These are phyloP conservation scores for Fusarium sp. DNA, from an alignment of 2,329 filamentous ascomycete species.

Conservation along the genomic window DNA sequence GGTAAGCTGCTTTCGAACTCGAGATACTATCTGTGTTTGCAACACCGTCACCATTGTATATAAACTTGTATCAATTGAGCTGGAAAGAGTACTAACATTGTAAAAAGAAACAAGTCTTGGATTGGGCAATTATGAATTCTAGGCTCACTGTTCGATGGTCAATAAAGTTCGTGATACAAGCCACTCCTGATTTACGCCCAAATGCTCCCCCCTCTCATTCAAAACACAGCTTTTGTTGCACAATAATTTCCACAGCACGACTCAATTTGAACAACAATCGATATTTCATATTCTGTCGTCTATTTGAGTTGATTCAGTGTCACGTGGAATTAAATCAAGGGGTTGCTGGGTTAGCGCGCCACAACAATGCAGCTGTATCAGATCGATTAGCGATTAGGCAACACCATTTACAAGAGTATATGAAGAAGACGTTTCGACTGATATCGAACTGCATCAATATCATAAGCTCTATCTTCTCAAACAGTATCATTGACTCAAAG, in stretches of 20 bases:
- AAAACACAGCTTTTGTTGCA: neutral
- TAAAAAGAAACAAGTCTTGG: no score
- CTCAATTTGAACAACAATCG: no score
- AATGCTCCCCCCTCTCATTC: neutral
- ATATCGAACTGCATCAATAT: neutral
- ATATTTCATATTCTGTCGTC: neutral
- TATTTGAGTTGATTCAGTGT: neutral
- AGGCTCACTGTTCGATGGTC: neutral
- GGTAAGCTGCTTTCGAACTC: neutral
- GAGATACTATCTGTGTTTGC: neutral
- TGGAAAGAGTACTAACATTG: no score
- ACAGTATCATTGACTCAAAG: rapidly evolving
- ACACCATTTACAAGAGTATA: constrained; percentile 21
- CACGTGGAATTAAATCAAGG: neutral
- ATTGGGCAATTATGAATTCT: no score
- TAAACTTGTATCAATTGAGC: no score
- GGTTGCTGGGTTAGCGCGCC: constrained; percentile 36
- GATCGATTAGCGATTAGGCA: constrained; percentile 38
- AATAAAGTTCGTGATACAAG: neutral
- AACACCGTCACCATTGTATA: neutral
- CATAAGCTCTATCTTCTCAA: neutral
- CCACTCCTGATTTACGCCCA: no score
- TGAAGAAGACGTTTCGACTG: neutral
- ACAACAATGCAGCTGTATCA: neutral
- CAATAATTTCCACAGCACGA: neutral